phyloP scores from a whole-genome alignment of 768 basidiomycete genomes.

The Lactifluus pinguis region DNA sequence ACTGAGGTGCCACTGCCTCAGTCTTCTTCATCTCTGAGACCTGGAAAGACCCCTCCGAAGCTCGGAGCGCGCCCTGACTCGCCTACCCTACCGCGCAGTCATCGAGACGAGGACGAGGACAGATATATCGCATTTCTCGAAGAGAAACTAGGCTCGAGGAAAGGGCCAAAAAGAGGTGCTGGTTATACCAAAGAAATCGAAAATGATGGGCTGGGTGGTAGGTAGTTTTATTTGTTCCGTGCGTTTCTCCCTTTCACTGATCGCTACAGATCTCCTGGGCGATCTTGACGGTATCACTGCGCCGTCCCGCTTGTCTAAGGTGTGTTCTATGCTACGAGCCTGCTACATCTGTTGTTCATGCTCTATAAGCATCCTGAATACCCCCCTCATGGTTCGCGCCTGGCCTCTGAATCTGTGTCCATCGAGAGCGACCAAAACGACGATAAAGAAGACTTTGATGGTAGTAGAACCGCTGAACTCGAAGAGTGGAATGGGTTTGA shows the following conservation, averaged over 20 bases:
- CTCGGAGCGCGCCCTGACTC: conserved; percentile 20
- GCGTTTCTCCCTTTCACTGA: not conserved
- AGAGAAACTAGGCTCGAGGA: conserved; percentile 53
- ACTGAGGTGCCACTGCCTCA: not conserved
- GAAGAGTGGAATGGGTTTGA: conserved; percentile 36
- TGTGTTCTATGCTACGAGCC: not conserved
- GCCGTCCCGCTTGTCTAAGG: not conserved
- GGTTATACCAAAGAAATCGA: conserved; percentile 39
- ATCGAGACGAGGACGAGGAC: conserved; percentile 62
- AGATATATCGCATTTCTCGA: conserved; percentile 81
- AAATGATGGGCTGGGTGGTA: conserved; percentile 83
- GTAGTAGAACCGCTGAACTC: conserved; percentile 19
- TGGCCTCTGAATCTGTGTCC: conserved; percentile 19
- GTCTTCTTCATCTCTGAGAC: not conserved
- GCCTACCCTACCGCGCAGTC: conserved; percentile 24
- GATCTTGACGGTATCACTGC: conserved; percentile 20
- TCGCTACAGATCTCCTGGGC: conserved; percentile 21
- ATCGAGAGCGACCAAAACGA: conserved; percentile 22
- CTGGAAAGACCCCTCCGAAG: not conserved
- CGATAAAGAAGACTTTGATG: conserved; percentile 23
- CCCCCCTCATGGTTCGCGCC: conserved; percentile 9
- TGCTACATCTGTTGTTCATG: not conserved
- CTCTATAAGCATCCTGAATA: not conserved
- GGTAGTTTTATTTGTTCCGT: conserved; percentile 17
- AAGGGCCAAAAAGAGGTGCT: conserved; percentile 30